Base-by-base conservation (phyloP, 805 yeast species). In the Allodekkera sacchari region DNA sequence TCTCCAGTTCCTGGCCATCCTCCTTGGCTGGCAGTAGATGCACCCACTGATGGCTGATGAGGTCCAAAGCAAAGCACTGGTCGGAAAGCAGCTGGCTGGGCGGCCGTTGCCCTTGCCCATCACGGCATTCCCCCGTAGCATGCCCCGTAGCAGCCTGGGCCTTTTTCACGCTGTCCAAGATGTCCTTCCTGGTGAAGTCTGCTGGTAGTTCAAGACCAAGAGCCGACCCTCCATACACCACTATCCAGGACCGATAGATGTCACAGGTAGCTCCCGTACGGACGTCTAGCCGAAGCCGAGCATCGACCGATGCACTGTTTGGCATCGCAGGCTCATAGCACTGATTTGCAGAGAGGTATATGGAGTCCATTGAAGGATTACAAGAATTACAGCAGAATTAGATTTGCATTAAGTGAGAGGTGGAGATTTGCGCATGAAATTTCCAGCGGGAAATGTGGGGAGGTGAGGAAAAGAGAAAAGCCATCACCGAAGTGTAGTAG, bases 191-290 rank as follows among this genome's bases (percentile, higher is more conserved):
- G 9, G 68, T 57, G 18, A 65, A 55, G 3, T 35, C 30, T 2
- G 58, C 45, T 4, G 54, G 43, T 23, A 77, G 45, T 28, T 70
- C 69, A 12, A 81, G 45, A 1, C 79, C 81, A 7, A 75, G 52
- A 0, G 75, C 68, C 12, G 77, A 54, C 0, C 92, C 92, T n/a
- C 88, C 89, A 48, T 63, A 72, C 0, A 73, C 76, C 19, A 76
- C 67, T 2, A 81, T 61, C 30, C 74, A 61, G 5, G 88, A 79
- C 43, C 75, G 69, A 22, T 68, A 62, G 17, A 76, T 60, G 1
- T 68, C 58, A 2, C 75, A 57, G 0, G 84, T 73, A 2, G 84
- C 71, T 11, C 92, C 92, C 1, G 85, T 76, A 35, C 89, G 62
- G 28, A 69, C 69, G 33, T 73, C 74, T 38, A 80, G 55, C 35